phyloP scores from a whole-genome alignment of 345 rosid species.

The Orychophragmus violaceus region DNA sequence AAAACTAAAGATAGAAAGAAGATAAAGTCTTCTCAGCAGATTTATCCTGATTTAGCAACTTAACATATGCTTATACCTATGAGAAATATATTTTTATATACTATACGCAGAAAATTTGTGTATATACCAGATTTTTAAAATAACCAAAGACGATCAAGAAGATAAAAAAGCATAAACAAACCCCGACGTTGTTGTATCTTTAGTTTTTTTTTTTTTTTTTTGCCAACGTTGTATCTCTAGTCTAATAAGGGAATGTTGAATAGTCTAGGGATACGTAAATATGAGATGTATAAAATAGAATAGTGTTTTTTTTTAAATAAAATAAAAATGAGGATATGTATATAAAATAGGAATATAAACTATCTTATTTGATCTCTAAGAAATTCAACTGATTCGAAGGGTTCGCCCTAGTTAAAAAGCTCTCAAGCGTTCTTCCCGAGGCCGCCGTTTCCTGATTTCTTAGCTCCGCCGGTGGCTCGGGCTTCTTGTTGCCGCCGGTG shows the following conservation, averaged over 20 bases:
- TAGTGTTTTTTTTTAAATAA: neutral
- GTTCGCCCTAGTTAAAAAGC: too few relatives aligned
- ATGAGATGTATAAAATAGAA: neutral
- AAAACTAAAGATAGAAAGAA: slow-evolving; percentile 22
- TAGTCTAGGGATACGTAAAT: slow-evolving; percentile 2
- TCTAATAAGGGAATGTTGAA: slow-evolving; percentile 14
- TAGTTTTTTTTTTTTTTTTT: neutral
- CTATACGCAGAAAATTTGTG: neutral
- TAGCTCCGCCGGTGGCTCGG: too few relatives aligned
- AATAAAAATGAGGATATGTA: neutral
- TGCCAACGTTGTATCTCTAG: neutral
- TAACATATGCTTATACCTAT: neutral
- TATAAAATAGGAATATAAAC: neutral
- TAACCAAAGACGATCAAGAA: slow-evolving; percentile 1
- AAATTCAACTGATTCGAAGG: too few relatives aligned
- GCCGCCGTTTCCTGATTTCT: too few relatives aligned
- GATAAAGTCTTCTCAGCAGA: slow-evolving; percentile 13
- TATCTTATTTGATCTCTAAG: too few relatives aligned
- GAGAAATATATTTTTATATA: neutral
- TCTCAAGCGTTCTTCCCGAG: too few relatives aligned
- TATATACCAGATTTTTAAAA: neutral
- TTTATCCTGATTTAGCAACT: slow-evolving; percentile 27
- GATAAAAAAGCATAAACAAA: slow-evolving; percentile 9
- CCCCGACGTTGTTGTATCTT: too few relatives aligned
- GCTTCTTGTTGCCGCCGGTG: too few relatives aligned